A percentile compares a stretch with the other conserved stretches of the same genome.
Evolutionary conservation across 2,329 filamentous ascomycete species (phyloP).

Genomic region (Claviceps sorghi): DNA sequence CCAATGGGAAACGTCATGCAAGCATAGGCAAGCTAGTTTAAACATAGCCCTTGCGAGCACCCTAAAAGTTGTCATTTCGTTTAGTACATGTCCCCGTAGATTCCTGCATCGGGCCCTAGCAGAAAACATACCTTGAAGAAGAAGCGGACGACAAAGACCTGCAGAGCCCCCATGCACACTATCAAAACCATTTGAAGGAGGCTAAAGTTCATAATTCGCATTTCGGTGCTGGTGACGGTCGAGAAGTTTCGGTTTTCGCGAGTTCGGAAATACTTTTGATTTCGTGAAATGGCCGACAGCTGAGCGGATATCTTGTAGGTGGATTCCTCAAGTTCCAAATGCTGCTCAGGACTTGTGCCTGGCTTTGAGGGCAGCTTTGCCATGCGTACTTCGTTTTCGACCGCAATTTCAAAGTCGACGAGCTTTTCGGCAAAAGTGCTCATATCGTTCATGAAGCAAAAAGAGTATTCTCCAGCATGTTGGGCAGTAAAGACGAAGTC

Average conservation of each 20-base stretch:
- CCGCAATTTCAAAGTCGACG: slow-evolving; percentile 94
- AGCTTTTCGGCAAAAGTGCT: slow-evolving; percentile 95
- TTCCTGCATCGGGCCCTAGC: not conserved
- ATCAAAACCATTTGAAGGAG: slow-evolving; percentile 86
- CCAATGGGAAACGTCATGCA: slow-evolving; percentile 6
- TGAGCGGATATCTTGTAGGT: slow-evolving; percentile 90
- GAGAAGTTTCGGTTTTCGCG: slow-evolving; percentile 98
- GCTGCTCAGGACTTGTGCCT: slow-evolving; percentile 78
- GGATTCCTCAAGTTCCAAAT: slow-evolving; percentile 76
- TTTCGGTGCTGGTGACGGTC: slow-evolving; percentile 91
- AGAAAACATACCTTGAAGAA: slow-evolving; percentile 68
- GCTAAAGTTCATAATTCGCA: slow-evolving; percentile 92
- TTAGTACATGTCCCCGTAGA: slow-evolving; percentile 5
- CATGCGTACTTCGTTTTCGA: slow-evolving; percentile 73
- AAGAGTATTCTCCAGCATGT: slow-evolving; percentile 75
- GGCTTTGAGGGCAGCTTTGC: slow-evolving; percentile 74
- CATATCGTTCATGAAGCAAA: slow-evolving; percentile 99
- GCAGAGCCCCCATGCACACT: slow-evolving; percentile 84
- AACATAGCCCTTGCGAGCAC: slow-evolving; percentile 55
- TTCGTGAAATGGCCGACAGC: slow-evolving; percentile 83
- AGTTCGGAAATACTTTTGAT: slow-evolving; percentile 99
- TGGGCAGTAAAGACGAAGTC: slow-evolving; percentile 97
- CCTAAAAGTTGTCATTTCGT: slow-evolving; percentile 22
- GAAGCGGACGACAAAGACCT: slow-evolving; percentile 95
- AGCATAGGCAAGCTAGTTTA: slow-evolving; percentile 21